Base-by-base conservation (phyloP, 2,329 filamentous ascomycete species). In the Fusarium sp. region DNA sequence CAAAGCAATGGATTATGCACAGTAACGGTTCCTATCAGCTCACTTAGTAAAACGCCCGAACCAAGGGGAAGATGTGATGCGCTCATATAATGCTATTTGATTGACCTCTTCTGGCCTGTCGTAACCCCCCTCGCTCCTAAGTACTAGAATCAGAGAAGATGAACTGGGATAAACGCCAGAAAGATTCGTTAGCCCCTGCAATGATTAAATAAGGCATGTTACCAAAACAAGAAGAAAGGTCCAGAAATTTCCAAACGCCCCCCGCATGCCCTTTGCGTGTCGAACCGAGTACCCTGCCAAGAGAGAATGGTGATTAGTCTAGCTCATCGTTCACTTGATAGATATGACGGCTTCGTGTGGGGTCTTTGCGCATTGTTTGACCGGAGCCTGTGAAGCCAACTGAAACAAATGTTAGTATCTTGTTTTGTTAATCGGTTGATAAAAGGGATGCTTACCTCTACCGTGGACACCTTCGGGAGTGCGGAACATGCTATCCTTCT, bases 401-500 rank as follows among this genome's bases (percentile, higher is more conserved):
- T 98, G 71, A 9, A 49, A 21, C 18, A 7, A 7, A n/a, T 16
- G 64, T 77, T 60, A 78, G 77, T 57, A 54, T 45, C 34, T 26
- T 44, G 6, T 10, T 10, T 45, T 10, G 9, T 23, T 10, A 11
- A 14, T 13, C 26, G 3, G 16, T 11, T 4, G 12, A 25, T 7
- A 8, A 6, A 4, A 11, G 13, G 7, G 3, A 18, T 21, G 19
- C 86, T 72, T 83, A 97, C 94, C 94, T 91, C 94, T 89, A 61
- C 92, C 94, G 75, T 93, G 88, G 25, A 96, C 87, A 65, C 93
- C 91, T 31, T 97, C 94, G 1, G 94, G 93, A 4, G 94, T 98
- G 48, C 94, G 90, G 79, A 98, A 98, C 94, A 98, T 98, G 85
- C 93, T 97, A 50, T 97, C 93, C 82, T 97, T 97, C 83, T 95